Percentiles rank a stretch among this genome's conserved stretches.
Evolutionary conservation across 2,329 filamentous ascomycete genomes (phyloP).

Genomic region (Elsinoe arachidis): DNA sequence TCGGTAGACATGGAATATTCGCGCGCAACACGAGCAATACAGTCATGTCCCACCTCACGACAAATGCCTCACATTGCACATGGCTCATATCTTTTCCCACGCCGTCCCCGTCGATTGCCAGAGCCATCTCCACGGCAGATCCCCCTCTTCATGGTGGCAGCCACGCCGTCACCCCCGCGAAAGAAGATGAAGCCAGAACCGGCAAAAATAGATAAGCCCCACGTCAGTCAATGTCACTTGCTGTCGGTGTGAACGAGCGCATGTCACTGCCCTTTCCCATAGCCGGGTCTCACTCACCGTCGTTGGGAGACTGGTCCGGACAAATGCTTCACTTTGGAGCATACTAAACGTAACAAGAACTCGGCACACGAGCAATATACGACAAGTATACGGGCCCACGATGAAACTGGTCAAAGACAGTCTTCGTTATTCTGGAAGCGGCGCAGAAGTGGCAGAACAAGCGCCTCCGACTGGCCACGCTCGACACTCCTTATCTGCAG

Average conservation of each 20-base stretch:
- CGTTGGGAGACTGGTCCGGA: not conserved
- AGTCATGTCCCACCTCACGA: not conserved
- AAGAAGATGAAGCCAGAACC: not conserved
- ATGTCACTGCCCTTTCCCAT: too few relatives aligned
- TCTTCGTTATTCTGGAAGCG: conserved; percentile 6
- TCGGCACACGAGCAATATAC: conserved; percentile 1
- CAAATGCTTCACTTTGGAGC: not conserved
- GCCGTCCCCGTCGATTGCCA: not conserved
- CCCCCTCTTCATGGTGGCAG: not conserved
- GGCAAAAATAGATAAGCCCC: conserved; percentile 5
- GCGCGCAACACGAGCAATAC: not conserved
- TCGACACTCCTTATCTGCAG: conserved; percentile 5
- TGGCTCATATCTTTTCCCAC: not conserved
- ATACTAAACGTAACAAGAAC: conserved; percentile 11
- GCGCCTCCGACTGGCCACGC: conserved; percentile 1
- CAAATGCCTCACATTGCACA: not conserved
- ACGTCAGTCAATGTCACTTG: not conserved
- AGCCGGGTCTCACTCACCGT: not conserved
- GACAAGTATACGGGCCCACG: not conserved
- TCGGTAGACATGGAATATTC: not conserved
- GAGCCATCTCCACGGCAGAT: not conserved
- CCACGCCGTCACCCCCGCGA: conserved; percentile 8
- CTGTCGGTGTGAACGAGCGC: too few relatives aligned
- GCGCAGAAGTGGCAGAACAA: not conserved
- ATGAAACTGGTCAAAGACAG: conserved; percentile 9